phyloP scores from a whole-genome alignment of 306 rosid species.

The Pterocarpus santalinus region DNA sequence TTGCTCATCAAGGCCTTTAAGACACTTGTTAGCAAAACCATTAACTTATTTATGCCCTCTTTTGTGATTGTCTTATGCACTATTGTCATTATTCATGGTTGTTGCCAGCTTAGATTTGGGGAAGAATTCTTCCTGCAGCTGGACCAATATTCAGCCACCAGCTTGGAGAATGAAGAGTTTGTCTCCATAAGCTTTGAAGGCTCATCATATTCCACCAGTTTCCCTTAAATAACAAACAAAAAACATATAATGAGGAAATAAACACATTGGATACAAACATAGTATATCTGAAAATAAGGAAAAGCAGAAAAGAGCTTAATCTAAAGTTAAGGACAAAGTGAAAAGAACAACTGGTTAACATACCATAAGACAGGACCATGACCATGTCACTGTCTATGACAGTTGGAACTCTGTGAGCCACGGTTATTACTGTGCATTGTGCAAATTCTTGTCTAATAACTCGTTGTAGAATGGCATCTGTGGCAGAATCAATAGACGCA shows the following conservation, averaged over 20 bases:
- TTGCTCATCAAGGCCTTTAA: too few relatives aligned
- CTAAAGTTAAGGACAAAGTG: background rate
- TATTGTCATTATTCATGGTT: slow-evolving; percentile 7
- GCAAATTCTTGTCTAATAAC: slow-evolving; percentile 74
- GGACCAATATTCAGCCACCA: slow-evolving; percentile 88
- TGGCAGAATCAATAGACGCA: slow-evolving; percentile 81
- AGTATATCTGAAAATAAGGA: background rate
- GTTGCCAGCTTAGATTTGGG: slow-evolving; percentile 16
- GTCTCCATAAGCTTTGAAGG: slow-evolving; percentile 72
- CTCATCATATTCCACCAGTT: slow-evolving; percentile 74
- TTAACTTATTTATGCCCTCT: background rate
- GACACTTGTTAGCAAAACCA: too few relatives aligned
- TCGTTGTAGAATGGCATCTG: slow-evolving; percentile 69
- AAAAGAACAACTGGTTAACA: background rate
- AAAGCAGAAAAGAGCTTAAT: background rate
- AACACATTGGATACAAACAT: background rate
- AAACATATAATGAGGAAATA: background rate
- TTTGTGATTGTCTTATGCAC: background rate
- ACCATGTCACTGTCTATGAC: slow-evolving; percentile 88
- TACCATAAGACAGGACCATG: slow-evolving; percentile 87
- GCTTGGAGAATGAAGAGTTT: slow-evolving; percentile 75
- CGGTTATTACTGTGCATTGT: slow-evolving; percentile 78
- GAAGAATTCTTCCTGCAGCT: slow-evolving; percentile 59
- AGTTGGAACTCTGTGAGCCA: slow-evolving; percentile 87
- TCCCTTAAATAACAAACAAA: slow-evolving; percentile 52